A percentile compares a stretch with the other conserved stretches of the same genome.
Evolutionary conservation across 2,329 filamentous ascomycete genomes (phyloP).

Genomic region (Penicillium sp.): DNA sequence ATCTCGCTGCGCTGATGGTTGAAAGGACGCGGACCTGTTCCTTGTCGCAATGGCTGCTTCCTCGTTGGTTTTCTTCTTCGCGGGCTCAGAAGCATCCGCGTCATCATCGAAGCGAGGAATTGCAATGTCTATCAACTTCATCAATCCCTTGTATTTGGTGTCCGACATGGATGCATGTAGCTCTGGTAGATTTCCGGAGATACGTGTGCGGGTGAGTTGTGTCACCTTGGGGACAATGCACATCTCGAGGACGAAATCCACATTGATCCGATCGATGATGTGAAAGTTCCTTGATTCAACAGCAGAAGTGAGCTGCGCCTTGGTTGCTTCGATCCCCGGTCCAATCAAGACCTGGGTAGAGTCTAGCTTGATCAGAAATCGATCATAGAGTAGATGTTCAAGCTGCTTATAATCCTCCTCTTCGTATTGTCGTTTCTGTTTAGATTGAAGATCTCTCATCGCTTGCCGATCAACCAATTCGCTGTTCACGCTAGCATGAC

Average conservation of each 20-base stretch:
- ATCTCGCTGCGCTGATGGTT: slow-evolving; percentile 64
- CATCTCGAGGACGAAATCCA: slow-evolving; percentile 91
- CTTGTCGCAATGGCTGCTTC: slow-evolving; percentile 33
- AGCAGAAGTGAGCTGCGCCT: slow-evolving; percentile 66
- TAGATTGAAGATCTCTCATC: slow-evolving; percentile 80
- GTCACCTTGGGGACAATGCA: slow-evolving; percentile 96
- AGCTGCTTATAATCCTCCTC: slow-evolving; percentile 83
- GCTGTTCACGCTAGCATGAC: slow-evolving; percentile 90
- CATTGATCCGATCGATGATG: slow-evolving; percentile 92
- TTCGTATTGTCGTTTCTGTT: slow-evolving; percentile 79
- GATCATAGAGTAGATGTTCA: slow-evolving; percentile 95
- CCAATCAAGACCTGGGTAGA: slow-evolving; percentile 95
- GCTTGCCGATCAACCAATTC: slow-evolving; percentile 90
- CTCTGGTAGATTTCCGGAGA: slow-evolving; percentile 86
- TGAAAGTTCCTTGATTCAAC: slow-evolving; percentile 69
- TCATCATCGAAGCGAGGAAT: slow-evolving; percentile 70
- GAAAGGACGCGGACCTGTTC: slow-evolving; percentile 64
- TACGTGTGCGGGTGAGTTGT: slow-evolving; percentile 82
- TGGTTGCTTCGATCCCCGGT: slow-evolving; percentile 84
- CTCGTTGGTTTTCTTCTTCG: slow-evolving; percentile 31
- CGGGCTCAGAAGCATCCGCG: slow-evolving; percentile 36
- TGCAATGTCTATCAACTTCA: slow-evolving; percentile 92
- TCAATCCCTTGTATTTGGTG: slow-evolving; percentile 91
- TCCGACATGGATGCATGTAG: slow-evolving; percentile 90
- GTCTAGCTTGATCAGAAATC: slow-evolving; percentile 84